Conservation (phyloP, 768 basidiomycete species). For the Heimioporus sp. region DNA sequence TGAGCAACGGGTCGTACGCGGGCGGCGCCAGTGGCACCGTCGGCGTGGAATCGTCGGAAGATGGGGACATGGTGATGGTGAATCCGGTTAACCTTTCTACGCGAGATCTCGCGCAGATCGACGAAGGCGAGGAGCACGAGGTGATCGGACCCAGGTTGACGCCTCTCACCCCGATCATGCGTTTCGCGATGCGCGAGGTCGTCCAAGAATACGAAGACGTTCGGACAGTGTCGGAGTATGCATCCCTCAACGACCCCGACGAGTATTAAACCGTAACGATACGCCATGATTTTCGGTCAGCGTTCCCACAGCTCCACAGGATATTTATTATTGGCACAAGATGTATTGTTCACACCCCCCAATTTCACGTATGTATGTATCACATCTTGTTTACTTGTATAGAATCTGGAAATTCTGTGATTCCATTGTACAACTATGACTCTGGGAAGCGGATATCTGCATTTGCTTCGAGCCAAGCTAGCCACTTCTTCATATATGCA, state of each 20-base stretch:
- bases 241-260: conserved; percentile 66
- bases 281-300: background rate
- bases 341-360: no score
- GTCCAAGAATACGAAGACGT: conserved; percentile 81
- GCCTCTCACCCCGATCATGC: conserved; percentile 78
- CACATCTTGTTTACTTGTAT: no score
- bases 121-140: conserved; percentile 55
- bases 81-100: conserved; percentile 35
- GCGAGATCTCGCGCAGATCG: conserved; percentile 43
- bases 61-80: conserved; percentile 51
- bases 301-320: background rate
- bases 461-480: conserved; percentile 84
- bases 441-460: conserved; percentile 90
- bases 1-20: conserved; percentile 27
- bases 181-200: conserved; percentile 81
- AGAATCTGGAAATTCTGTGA: no score
- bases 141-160: conserved; percentile 71
- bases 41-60: conserved; percentile 38
- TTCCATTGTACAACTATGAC: conserved; percentile 14
- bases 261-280: conserved; percentile 49
- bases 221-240: conserved; percentile 73
- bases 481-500: conserved; percentile 83
- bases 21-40: conserved; percentile 41
- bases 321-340: background rate
- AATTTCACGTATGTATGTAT: no score